Base-by-base conservation (phyloP, 768 basidiomycete species). In the Tricholoma matsutake region DNA sequence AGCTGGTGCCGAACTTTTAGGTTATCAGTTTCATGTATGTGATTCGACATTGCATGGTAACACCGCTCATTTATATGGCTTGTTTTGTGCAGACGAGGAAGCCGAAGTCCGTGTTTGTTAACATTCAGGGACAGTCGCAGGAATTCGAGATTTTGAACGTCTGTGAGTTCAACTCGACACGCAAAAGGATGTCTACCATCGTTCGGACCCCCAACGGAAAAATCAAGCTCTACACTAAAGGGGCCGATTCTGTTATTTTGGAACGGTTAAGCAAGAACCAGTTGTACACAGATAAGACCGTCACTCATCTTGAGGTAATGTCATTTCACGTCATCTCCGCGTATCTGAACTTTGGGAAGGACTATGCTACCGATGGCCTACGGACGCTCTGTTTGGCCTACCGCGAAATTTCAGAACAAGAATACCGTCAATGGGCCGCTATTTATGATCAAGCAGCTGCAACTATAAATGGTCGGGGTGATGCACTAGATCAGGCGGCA, bases 161-260 rank as follows among this genome's bases (percentile, higher is more conserved):
- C 47, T 97, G 96, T 83, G 97, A 98, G 76, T 99, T 99, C 82
- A 98, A 98, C 71, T 97, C 94, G 22, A 93, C 94, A 4, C 85
- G 97, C 55, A 98, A 99, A 70, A 85, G 97, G 61, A 98, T 99
- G 97, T 98, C 97, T 28, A 96, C 96, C 1, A 76, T 99, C 66
- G 84, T 99, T 32, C 86, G 94, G 22, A 82, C 84, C 25, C 90
- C 96, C 0, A 87, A 94, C 64, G 95, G 96, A 52, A 87, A 86
- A 72, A 92, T 99, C 77, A 98, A 95, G 75, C 71, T 99, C 8
- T 98, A 93, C 69, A 94, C 91, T 62, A 99, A 99, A 73, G 97
- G 97, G 28, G 97, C 97, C 1, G 97, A 99, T 71, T 98, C 94
- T 1, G 97, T 98, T 67, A 98, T 99, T 67, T 76, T 96, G 60